Evolutionary conservation across 768 basidiomycete genomes (phyloP).

Genomic region (Auricularia sp.): DNA sequence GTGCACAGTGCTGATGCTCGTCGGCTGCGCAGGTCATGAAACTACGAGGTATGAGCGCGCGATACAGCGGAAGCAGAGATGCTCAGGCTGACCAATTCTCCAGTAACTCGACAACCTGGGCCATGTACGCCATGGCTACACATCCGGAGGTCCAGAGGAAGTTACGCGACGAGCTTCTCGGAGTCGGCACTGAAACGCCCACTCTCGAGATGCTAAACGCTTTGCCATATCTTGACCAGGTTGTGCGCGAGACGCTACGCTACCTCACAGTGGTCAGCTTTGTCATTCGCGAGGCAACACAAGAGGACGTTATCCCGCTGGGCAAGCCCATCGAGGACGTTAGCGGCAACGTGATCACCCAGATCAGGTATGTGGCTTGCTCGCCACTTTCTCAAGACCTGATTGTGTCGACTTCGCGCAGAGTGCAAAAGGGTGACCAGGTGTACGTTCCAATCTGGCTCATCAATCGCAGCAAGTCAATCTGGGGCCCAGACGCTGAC

Average conservation of each 20-base stretch:
- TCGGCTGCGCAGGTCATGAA: not conserved
- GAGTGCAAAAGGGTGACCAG: not conserved
- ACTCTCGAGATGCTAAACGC: slow-evolving; percentile 10
- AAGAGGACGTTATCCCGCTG: slow-evolving; percentile 51
- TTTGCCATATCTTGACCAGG: slow-evolving; percentile 19
- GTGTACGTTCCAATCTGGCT: slow-evolving; percentile 21
- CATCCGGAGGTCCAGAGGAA: slow-evolving; percentile 19
- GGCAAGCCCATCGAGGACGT: slow-evolving; percentile 38
- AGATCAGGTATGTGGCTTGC: slow-evolving; percentile 17
- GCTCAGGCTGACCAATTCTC: no score
- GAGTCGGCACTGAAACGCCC: not conserved
- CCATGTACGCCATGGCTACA: slow-evolving; percentile 18
- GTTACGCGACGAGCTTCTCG: slow-evolving; percentile 19
- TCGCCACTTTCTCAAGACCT: no score
- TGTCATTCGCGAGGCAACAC: slow-evolving; percentile 38
- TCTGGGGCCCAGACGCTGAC: slow-evolving; percentile 27
- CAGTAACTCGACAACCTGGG: slow-evolving; percentile 13
- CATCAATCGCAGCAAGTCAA: slow-evolving; percentile 17
- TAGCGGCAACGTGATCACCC: slow-evolving; percentile 32
- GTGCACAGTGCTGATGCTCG: no score
- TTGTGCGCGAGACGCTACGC: slow-evolving; percentile 35
- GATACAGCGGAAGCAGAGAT: no score
- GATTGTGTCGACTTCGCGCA: no score
- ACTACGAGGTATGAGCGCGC: not conserved
- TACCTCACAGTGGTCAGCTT: slow-evolving; percentile 44